Conservation (phyloP, 2,329 filamentous ascomycete species). For the Aspergillus neotritici region DNA sequence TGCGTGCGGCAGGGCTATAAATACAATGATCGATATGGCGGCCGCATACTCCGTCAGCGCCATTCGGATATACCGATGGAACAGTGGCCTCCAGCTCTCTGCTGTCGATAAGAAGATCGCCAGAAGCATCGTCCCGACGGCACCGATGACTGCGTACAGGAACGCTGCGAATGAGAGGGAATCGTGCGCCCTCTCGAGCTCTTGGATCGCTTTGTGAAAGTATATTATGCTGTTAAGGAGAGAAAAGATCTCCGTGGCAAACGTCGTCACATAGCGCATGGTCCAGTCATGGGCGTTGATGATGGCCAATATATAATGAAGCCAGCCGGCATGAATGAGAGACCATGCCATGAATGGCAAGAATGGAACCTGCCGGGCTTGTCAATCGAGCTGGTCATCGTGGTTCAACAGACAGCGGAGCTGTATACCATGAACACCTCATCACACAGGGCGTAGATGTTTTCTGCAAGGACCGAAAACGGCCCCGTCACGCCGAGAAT, state of each 20-base stretch:
- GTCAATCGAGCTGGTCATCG: neutral
- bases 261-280: slow-evolving; percentile 64
- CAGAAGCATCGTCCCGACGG: slow-evolving; percentile 57
- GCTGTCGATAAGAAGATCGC: slow-evolving; percentile 59
- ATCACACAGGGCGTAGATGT: slow-evolving; percentile 56
- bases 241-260: slow-evolving; percentile 62
- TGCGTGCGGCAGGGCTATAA: slow-evolving; percentile 57
- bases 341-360: slow-evolving; percentile 65
- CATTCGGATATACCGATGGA: slow-evolving; percentile 58
- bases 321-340: slow-evolving; percentile 60
- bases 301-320: slow-evolving; percentile 59
- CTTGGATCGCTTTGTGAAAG: slow-evolving; percentile 62
- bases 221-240: slow-evolving; percentile 64
- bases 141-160: slow-evolving; percentile 60
- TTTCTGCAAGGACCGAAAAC: slow-evolving; percentile 62
- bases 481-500: slow-evolving; percentile 62
- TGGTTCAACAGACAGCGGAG: neutral
- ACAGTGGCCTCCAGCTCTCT: slow-evolving; percentile 55
- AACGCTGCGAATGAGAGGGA: slow-evolving; percentile 57
- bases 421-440: slow-evolving; percentile 49
- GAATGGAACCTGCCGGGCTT: slow-evolving; percentile 41
- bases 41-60: slow-evolving; percentile 60
- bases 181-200: slow-evolving; percentile 55
- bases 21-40: slow-evolving; percentile 61
- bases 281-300: slow-evolving; percentile 66